phyloP scores from a whole-genome alignment of 495 filamentous ascomycete species.

The Durotheca rogersii region DNA sequence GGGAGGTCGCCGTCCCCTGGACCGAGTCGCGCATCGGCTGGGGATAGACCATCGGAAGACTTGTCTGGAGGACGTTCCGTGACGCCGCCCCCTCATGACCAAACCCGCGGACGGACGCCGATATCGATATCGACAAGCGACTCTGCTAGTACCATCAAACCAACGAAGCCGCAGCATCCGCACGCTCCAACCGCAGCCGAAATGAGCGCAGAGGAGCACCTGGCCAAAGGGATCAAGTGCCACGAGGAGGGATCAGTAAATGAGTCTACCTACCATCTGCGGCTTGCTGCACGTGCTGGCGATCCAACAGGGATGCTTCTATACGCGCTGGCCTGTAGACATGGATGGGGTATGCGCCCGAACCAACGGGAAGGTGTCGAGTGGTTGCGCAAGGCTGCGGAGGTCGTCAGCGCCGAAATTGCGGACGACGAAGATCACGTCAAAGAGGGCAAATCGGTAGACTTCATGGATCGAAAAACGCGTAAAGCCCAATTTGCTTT shows the following conservation, averaged over 20 bases:
- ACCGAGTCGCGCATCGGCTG: slow-evolving; percentile 50
- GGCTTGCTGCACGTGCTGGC: slow-evolving; percentile 80
- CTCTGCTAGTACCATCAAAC: slow-evolving; percentile 65
- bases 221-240: slow-evolving; percentile 80
- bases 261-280: slow-evolving; percentile 93
- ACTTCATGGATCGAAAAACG: slow-evolving; percentile 68
- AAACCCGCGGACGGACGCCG: slow-evolving; percentile 39
- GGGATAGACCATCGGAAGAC: slow-evolving; percentile 44
- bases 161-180: slow-evolving; percentile 55
- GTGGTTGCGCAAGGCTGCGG: slow-evolving; percentile 88
- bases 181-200: slow-evolving; percentile 51
- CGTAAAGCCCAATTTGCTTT: slow-evolving; percentile 89
- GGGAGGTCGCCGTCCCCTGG: slow-evolving; percentile 42
- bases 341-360: slow-evolving; percentile 95
- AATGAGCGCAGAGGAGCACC: slow-evolving; percentile 79
- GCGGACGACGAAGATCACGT: slow-evolving; percentile 70
- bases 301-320: slow-evolving; percentile 93
- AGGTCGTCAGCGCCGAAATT: slow-evolving; percentile 78
- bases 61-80: slow-evolving; percentile 40
- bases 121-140: slow-evolving; percentile 61
- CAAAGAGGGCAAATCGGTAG: slow-evolving; percentile 63
- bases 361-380: slow-evolving; percentile 85
- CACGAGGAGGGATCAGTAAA: slow-evolving; percentile 83
- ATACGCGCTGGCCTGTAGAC: slow-evolving; percentile 93
- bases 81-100: slow-evolving; percentile 42